These are phyloP conservation scores for Porogramme epimiltina DNA, from an alignment of 1,284 basidiomycete species.

Conservation along the genomic window DNA sequence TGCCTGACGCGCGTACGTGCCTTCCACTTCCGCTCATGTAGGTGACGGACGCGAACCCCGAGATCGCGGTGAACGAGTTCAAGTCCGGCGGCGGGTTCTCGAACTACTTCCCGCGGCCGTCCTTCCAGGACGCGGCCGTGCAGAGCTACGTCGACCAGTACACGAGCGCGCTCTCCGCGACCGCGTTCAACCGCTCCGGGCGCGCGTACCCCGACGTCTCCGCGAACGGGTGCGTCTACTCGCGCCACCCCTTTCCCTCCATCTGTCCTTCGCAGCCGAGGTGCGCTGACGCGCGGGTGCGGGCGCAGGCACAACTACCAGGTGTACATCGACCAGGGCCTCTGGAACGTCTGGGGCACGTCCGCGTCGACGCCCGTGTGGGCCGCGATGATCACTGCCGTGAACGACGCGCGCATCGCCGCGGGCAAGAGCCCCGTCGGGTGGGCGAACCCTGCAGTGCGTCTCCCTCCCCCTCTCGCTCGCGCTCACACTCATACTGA, in stretches of 20 bases:
- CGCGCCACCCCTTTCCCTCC: background rate
- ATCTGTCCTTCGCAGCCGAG: background rate
- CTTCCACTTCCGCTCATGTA: too few relatives aligned
- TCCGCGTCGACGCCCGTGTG: conserved; percentile 30
- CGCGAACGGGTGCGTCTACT: conserved; percentile 36
- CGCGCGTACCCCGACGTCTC: conserved; percentile 40
- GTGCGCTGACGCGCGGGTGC: background rate
- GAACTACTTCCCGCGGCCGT: conserved; percentile 31
- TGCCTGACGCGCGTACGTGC: too few relatives aligned
- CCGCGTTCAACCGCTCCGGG: conserved; percentile 15
- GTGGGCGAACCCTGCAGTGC: conserved; percentile 54
- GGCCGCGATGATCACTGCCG: conserved; percentile 48
- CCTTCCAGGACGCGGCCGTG: conserved; percentile 29
- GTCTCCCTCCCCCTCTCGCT: background rate
- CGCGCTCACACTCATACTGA: too few relatives aligned
- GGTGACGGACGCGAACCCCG: conserved; percentile 7
- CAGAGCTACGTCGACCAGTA: conserved; percentile 11
- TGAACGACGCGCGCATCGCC: conserved; percentile 59
- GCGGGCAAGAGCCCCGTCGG: conserved; percentile 48
- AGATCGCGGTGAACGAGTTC: conserved; percentile 15
- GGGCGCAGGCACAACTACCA: background rate
- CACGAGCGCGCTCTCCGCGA: background rate
- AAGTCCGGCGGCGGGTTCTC: conserved; percentile 30
- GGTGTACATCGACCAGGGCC: conserved; percentile 23
- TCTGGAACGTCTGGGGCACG: conserved; percentile 17